These are phyloP conservation scores for Sistotremastrum suecicum DNA, from an alignment of 768 basidiomycete species.

Conservation along the genomic window DNA sequence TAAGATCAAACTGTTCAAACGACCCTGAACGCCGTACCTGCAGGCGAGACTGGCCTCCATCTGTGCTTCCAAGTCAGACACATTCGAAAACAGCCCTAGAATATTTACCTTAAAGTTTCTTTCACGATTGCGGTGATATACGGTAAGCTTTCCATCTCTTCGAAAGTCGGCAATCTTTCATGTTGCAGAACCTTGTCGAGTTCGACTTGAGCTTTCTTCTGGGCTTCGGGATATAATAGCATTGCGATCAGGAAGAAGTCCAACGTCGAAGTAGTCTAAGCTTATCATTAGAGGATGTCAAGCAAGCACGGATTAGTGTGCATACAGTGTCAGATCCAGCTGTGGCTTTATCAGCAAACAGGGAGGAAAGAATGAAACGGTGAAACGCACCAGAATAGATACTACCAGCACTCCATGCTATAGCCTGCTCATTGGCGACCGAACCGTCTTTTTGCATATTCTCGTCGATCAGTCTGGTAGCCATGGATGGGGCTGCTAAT, in stretches of 20 bases:
- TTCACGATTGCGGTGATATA: background rate
- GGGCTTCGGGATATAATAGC: constrained; percentile 8
- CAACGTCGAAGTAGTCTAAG: too few relatives aligned
- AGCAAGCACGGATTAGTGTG: background rate
- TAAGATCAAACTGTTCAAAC: background rate
- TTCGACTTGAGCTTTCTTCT: constrained; percentile 9
- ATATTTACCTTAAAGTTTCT: too few relatives aligned
- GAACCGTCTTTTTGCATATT: too few relatives aligned
- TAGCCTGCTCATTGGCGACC: background rate
- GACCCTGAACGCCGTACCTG: background rate
- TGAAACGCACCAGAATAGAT: background rate
- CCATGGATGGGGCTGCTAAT: too few relatives aligned
- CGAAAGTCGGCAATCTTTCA: constrained; percentile 3
- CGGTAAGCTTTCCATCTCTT: constrained; percentile 2
- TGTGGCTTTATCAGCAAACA: background rate
- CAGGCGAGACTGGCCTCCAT: background rate
- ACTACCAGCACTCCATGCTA: background rate
- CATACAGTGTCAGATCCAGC: background rate
- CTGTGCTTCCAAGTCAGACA: background rate
- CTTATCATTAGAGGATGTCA: background rate
- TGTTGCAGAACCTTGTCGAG: constrained; percentile 8
- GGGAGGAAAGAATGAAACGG: background rate
- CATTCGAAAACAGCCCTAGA: background rate
- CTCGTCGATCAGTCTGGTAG: too few relatives aligned
- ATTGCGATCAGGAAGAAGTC: constrained; percentile 8